Conservation (phyloP, 2,329 filamentous ascomycete species). For the Claviceps arundinis region DNA sequence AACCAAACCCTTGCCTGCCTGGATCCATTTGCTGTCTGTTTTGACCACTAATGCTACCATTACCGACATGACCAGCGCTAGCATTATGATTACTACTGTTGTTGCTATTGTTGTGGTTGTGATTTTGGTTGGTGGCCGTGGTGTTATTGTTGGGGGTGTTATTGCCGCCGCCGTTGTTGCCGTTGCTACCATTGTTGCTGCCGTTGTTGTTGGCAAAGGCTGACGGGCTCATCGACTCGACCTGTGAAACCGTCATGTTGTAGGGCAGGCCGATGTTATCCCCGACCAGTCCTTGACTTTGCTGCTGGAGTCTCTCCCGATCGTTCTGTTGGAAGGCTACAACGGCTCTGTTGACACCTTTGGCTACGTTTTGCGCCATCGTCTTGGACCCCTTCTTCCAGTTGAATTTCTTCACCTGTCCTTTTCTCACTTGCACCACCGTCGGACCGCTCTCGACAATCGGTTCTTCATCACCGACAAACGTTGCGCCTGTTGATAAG, state of each 20-base stretch:
- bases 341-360: conserved; percentile 87
- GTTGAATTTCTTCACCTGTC: conserved; percentile 90
- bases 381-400: conserved; percentile 97
- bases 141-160: background rate
- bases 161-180: background rate
- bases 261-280: conserved; percentile 60
- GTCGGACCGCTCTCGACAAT: conserved; percentile 67
- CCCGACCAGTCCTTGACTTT: conserved; percentile 38
- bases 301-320: conserved; percentile 40
- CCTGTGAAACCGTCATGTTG: conserved; percentile 48
- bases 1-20: conserved; percentile 51
- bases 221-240: conserved; percentile 31
- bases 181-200: background rate
- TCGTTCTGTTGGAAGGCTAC: conserved; percentile 52
- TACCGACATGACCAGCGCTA: background rate
- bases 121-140: conserved; percentile 9
- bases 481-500: conserved; percentile 42
- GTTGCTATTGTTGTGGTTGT: conserved; percentile 9
- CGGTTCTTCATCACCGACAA: conserved; percentile 54
- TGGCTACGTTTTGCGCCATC: conserved; percentile 85
- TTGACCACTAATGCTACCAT: conserved; percentile 8
- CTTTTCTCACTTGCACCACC: conserved; percentile 88
- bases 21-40: conserved; percentile 16
- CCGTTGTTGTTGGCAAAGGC: conserved; percentile 13
- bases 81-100: no score